Percentiles rank a stretch among this genome's conserved stretches.
phyloP scores from a whole-genome alignment of 345 rosid species.

The Gossypium thurberi region DNA sequence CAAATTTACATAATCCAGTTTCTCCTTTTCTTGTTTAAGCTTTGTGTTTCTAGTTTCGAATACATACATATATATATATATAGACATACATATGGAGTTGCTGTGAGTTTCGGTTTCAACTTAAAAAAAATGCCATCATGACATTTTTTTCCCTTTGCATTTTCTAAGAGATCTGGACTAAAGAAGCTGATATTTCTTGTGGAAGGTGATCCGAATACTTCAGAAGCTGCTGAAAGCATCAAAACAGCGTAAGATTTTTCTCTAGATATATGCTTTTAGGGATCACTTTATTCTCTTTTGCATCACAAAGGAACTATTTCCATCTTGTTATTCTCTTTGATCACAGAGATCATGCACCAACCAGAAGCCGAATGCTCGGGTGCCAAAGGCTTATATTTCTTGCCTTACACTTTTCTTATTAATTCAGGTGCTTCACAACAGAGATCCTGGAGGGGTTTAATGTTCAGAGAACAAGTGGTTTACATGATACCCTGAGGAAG shows the following conservation, averaged over 20 bases:
- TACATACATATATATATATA: background rate
- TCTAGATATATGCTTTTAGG: background rate
- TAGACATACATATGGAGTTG: background rate
- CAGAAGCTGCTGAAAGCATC: slow-evolving; percentile 81
- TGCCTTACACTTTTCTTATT: slow-evolving; percentile 7
- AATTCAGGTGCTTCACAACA: slow-evolving; percentile 80
- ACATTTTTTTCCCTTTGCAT: background rate
- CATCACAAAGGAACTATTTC: background rate
- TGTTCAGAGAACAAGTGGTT: slow-evolving; percentile 64
- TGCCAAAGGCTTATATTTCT: background rate
- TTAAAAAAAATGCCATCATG: background rate
- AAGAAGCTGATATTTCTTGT: slow-evolving; percentile 81
- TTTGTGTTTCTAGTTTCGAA: background rate
- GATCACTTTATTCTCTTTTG: background rate
- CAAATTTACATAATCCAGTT: background rate
- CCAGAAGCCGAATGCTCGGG: background rate
- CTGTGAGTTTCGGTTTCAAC: background rate
- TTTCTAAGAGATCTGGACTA: slow-evolving; percentile 65
- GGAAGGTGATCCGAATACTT: slow-evolving; percentile 85
- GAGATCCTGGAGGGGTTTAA: slow-evolving; percentile 93
- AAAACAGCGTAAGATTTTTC: slow-evolving; percentile 68
- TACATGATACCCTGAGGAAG: slow-evolving; percentile 71
- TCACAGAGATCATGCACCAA: background rate
- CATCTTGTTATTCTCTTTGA: background rate
- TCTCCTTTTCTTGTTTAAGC: background rate